Base-by-base conservation (phyloP, 2,329 filamentous ascomycete species). In the Aaosphaeria arxii region DNA sequence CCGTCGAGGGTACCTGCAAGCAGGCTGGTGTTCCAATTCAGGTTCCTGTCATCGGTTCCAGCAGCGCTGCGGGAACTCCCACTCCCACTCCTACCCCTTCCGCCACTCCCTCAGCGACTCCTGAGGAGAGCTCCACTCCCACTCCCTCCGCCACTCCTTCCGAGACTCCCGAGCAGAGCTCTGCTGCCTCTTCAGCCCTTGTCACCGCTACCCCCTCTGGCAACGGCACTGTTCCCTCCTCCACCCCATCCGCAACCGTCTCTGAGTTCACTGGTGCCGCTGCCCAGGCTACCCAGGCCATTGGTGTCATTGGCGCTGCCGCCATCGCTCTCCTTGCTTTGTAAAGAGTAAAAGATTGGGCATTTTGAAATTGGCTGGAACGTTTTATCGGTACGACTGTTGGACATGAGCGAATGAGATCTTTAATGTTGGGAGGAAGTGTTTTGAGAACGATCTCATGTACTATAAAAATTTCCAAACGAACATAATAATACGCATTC, bases 241-340 rank as follows among this genome's bases (percentile, higher is more conserved):
- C 42, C 24, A 45, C 57, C 13, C 48, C 52, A 11, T 44, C 56
- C 11, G 49, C 59, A 11, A 52, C 58, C 24, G 7, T 50, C 11
- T 55, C 61, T 6, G 36, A 63, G 51, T 71, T 68, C 59, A 62
- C 67, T 31, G 66, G 66, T 54, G 67, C 54, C 47, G 68, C 66
- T 44, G 52, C 64, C 13, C 61, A 59, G 44, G 56, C 61, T 17
- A 68, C 63, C 40, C 60, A 66, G 48, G 67, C 64, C 43, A 63
- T 55, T 31, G 67, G 64, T 48, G 47, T 69, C 32, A 44, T 69
- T 40, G 67, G 64, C 51, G 66, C 64, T 47, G 67, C 65, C 43
- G 65, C 63, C 30, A 45, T 69, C 47, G 67, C 66, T 47, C 51
- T 69, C 53, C 50, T 69, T 39, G 66, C 61, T 48, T 62, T 70